A percentile compares a stretch with the other conserved stretches of the same genome.
phyloP scores from a whole-genome alignment of 148 eudicot genomes.

The Rhododendron henanense region DNA sequence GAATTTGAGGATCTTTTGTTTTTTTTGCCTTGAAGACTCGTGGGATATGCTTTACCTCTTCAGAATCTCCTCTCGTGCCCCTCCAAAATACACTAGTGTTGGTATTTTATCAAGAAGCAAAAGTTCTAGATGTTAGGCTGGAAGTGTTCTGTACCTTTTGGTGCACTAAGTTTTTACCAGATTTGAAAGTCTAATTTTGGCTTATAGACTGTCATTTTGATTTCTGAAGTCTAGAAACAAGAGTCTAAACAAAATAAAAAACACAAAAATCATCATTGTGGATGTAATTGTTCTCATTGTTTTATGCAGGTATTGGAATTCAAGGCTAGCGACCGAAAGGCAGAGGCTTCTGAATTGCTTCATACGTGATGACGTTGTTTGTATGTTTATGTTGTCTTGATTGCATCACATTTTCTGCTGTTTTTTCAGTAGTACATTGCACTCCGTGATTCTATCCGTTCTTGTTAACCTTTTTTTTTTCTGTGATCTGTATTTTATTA shows the following conservation, averaged over 20 bases:
- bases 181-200: neutral
- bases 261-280: neutral
- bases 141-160: neutral
- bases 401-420: constrained; percentile 6
- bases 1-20: neutral
- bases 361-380: constrained; percentile 63
- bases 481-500: neutral
- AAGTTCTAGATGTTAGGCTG: neutral
- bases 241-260: neutral
- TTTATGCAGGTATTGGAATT: constrained; percentile 80
- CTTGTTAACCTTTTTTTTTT: neutral
- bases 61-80: neutral
- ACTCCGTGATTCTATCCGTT: neutral
- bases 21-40: neutral
- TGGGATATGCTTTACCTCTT: neutral
- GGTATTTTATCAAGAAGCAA: neutral
- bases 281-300: neutral
- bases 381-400: constrained; percentile 44
- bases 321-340: constrained; percentile 85
- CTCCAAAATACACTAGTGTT: neutral
- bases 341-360: constrained; percentile 80
- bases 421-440: neutral
- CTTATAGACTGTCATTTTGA: neutral
- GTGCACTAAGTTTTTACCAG: neutral
- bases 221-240: neutral